Percentiles rank a stretch among this genome's conserved stretches.
phyloP scores from a whole-genome alignment of 2,329 filamentous ascomycete species.

The Fusarium brachygibbosum region DNA sequence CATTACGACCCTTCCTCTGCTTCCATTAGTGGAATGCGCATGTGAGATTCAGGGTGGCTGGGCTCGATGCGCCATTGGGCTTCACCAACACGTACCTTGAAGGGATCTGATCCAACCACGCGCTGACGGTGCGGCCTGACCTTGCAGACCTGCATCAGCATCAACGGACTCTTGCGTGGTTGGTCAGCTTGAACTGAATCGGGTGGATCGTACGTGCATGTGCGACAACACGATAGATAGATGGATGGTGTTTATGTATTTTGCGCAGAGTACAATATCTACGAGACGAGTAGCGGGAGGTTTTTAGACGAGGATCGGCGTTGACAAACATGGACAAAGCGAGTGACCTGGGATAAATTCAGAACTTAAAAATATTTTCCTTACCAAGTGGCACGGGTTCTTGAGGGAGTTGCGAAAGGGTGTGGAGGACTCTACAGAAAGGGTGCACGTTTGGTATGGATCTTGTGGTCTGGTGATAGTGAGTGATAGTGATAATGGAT shows the following conservation, averaged over 20 bases:
- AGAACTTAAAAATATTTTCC: constrained; percentile 4
- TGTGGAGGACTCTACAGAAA: constrained; percentile 22
- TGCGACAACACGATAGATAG: constrained; percentile 26
- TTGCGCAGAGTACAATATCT: not conserved
- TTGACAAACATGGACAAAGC: not conserved
- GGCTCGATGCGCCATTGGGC: constrained; percentile 27
- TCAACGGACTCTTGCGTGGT: constrained; percentile 35
- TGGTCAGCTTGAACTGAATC: constrained; percentile 31
- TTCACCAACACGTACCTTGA: constrained; percentile 35
- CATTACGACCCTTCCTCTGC: constrained; percentile 25
- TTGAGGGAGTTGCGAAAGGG: constrained; percentile 24
- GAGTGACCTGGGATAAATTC: constrained; percentile 1
- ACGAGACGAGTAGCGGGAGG: no score
- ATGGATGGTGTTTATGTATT: constrained; percentile 13
- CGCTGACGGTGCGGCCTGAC: constrained; percentile 36
- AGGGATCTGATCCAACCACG: constrained; percentile 41
- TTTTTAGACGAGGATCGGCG: not conserved
- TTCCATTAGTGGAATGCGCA: constrained; percentile 43
- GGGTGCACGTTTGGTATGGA: constrained; percentile 30
- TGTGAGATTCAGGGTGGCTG: constrained; percentile 41
- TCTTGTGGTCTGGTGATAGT: constrained; percentile 38
- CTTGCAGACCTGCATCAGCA: constrained; percentile 39
- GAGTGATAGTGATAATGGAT: constrained; percentile 29
- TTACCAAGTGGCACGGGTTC: constrained; percentile 8
- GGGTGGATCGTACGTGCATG: constrained; percentile 40